Evolutionary conservation across 2,329 filamentous ascomycete genomes (phyloP).

Genomic region (Sporothrix sp.): DNA sequence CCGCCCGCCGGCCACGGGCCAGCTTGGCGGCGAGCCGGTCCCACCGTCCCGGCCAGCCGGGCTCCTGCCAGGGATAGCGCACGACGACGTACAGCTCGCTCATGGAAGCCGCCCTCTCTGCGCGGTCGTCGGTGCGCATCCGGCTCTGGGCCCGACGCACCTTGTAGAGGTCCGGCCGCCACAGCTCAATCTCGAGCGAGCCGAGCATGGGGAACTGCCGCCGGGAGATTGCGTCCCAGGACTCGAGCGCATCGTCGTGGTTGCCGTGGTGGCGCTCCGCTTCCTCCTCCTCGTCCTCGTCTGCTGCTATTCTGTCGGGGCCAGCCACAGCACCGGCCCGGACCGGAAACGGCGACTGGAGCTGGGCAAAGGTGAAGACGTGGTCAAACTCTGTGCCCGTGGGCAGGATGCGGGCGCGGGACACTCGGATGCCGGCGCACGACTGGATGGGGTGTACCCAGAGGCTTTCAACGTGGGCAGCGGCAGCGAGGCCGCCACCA

Average conservation of each 20-base stretch:
- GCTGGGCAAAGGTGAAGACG: slow-evolving; percentile 72
- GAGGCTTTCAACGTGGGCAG: slow-evolving; percentile 46
- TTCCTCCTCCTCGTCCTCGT: slow-evolving; percentile 31
- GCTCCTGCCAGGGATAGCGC: slow-evolving; percentile 52
- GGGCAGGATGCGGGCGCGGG: slow-evolving; percentile 51
- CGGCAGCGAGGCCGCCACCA: slow-evolving; percentile 15
- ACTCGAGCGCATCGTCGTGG: slow-evolving; percentile 30
- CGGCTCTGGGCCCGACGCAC: slow-evolving; percentile 31
- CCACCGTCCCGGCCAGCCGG: slow-evolving; percentile 38
- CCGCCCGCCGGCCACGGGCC: slow-evolving; percentile 35
- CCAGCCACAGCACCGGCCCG: slow-evolving; percentile 22
- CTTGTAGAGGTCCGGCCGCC: slow-evolving; percentile 56
- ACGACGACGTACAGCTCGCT: slow-evolving; percentile 52
- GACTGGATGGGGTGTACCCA: slow-evolving; percentile 79
- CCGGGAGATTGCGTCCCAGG: slow-evolving; percentile 64
- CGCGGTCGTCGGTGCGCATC: slow-evolving; percentile 14
- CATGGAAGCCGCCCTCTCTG: slow-evolving; percentile 33
- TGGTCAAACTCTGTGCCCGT: slow-evolving; percentile 71
- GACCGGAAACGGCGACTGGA: slow-evolving; percentile 39
- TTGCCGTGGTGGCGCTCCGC: no score
- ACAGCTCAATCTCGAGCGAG: slow-evolving; percentile 56
- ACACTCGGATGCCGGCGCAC: slow-evolving; percentile 66
- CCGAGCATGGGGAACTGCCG: slow-evolving; percentile 61
- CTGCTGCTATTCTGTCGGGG: slow-evolving; percentile 17
- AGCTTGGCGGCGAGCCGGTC: slow-evolving; percentile 42